phyloP scores from a whole-genome alignment of 2,329 filamentous ascomycete genomes.

The Byssochlamys sp. region DNA sequence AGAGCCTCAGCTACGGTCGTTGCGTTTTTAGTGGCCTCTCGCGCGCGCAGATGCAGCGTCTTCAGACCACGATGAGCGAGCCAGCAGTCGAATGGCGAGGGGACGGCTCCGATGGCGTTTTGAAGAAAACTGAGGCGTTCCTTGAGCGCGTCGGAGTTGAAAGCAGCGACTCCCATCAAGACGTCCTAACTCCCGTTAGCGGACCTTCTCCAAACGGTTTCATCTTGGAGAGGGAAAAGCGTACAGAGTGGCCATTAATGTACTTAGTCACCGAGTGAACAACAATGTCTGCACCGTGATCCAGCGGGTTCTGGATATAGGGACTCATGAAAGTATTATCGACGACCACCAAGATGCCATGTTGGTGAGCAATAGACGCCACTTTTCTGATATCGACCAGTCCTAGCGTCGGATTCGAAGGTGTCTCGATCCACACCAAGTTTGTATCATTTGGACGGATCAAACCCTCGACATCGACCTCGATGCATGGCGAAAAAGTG shows the following conservation, averaged over 20 bases:
- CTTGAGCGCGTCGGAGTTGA: slow-evolving; percentile 75
- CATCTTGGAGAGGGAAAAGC: slow-evolving; percentile 7
- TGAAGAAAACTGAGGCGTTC: slow-evolving; percentile 79
- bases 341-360: slow-evolving; percentile 90
- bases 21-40: slow-evolving; percentile 76
- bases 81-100: slow-evolving; percentile 94
- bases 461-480: slow-evolving; percentile 73
- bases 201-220: background rate
- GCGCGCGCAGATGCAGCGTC: slow-evolving; percentile 84
- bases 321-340: slow-evolving; percentile 98
- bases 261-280: slow-evolving; percentile 98
- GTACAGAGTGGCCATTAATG: slow-evolving; percentile 79
- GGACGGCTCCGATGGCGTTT: slow-evolving; percentile 92
- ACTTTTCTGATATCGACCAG: slow-evolving; percentile 88
- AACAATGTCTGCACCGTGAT: slow-evolving; percentile 91
- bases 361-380: slow-evolving; percentile 69
- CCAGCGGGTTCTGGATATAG: slow-evolving; percentile 91
- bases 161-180: slow-evolving; percentile 91
- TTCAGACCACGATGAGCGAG: slow-evolving; percentile 93
- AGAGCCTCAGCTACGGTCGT: slow-evolving; percentile 66
- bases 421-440: slow-evolving; percentile 92
- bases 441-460: slow-evolving; percentile 76
- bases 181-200: slow-evolving; percentile 53
- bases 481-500: slow-evolving; percentile 87
- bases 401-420: slow-evolving; percentile 85